Evolutionary conservation across 768 basidiomycete species (phyloP).

Genomic region (Russula sp.): DNA sequence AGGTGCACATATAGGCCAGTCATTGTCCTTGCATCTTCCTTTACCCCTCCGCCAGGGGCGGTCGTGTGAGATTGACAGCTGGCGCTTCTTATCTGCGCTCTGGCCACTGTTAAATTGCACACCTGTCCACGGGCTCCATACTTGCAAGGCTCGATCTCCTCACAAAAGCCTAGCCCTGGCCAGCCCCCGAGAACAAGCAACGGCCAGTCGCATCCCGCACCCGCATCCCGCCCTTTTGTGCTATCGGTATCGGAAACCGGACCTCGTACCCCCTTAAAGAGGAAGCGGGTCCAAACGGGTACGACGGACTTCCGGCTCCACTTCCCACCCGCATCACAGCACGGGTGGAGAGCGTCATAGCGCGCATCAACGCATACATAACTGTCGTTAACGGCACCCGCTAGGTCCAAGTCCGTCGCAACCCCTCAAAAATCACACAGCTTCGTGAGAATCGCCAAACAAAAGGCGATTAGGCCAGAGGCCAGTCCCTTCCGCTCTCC

Average conservation of each 20-base stretch:
- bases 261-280: too few species aligned
- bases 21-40: too few species aligned
- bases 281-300: too few species aligned
- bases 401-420: not conserved
- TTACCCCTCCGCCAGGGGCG: too few species aligned
- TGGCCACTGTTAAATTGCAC: not conserved
- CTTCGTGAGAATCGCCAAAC: constrained; percentile 10
- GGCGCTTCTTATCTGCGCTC: not conserved
- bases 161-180: not conserved
- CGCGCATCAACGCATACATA: not conserved
- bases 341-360: not conserved
- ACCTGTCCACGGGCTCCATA: not conserved
- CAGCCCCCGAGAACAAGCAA: not conserved
- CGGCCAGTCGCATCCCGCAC: too few species aligned
- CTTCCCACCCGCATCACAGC: not conserved
- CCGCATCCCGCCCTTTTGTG: too few species aligned
- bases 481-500: not conserved
- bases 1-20: not conserved
- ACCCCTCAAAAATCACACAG: not conserved
- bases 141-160: not conserved
- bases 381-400: not conserved
- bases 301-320: not conserved
- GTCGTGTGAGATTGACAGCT: not conserved
- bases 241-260: too few species aligned
- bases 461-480: not conserved